Evolutionary conservation across 768 basidiomycete genomes (phyloP), one percentile per base, ranked within the genome.

Genomic region (Xerocomus potaroensis): DNA sequence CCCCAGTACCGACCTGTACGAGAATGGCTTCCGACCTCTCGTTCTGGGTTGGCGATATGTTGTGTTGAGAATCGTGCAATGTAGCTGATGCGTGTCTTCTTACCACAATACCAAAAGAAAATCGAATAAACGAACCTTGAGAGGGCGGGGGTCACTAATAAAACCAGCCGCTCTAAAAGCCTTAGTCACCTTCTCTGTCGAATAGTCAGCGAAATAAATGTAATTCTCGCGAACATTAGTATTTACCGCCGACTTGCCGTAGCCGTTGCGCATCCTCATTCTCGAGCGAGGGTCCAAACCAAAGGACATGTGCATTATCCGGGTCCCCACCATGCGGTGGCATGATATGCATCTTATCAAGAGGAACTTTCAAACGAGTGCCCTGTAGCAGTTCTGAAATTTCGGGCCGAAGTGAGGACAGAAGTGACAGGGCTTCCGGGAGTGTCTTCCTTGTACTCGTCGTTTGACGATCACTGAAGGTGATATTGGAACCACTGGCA

Each of bases 271-370:
- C 64, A 9, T 67, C 60, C 23, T 68, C 64, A 9, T 55, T 53
- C 43, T 70, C 63, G 38, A 59, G 49, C 6, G 61, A 47, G 1
- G 83, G 81, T 1, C 78, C 80, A 10, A 75, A 51, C 69, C 75
- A 84, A 21, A 85, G 68, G 18, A 83, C 78, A 44, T 80, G 75
- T 5, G 80, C 80, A 34, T 69, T 54, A 56, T 69, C 55, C 16
- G 56, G 60, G 57, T 67, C 54, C 0, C 68, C 61, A 1, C 63
- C 50, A 5, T 71, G 66, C 0, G 72, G 68, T n/a, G 63, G 62
- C 75, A 77, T 73, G 41, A 81, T 71, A 38, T 78, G 68, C 60
- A 87, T 63, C 10, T 57, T 57, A 5, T 78, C 70, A 10, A 88
- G 65, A 1, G 71, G 63, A 2, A 77, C 64, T 4, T 53, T 60